Evolutionary conservation across 768 basidiomycete species (phyloP), one percentile per base, ranked within the genome.

Genomic region (Termitomyces sp.): DNA sequence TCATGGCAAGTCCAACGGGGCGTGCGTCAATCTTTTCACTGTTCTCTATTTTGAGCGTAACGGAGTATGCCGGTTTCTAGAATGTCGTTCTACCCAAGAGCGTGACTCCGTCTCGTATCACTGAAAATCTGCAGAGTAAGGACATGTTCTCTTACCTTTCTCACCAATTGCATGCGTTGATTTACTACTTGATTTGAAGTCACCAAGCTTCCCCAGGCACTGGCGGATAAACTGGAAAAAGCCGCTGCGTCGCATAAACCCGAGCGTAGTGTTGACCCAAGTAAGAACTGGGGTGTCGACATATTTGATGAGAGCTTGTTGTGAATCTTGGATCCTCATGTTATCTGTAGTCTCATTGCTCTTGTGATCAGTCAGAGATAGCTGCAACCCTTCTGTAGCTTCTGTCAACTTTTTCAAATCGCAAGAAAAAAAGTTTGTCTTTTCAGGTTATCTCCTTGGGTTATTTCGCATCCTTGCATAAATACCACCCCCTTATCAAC

Each of bases 1-100:
- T 86, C 84, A 1, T 91, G 90, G 89, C 84, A 86, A 65, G 79
- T 89, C 51, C 88, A 89, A 70, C 83, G 88, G 23, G 88, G 90
- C 10, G 86, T 88, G 67, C 47, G 84, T 76, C 18, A 55, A n/a
- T 6, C 4, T 26, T 50, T 14, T 30, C 16, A 33, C 20, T 51
- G 32, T 20, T 14, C 51, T 33, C 41, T 26, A 7, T 53, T 47
- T 30, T 26, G 43, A 47, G 20, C 3, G 3, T 40, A 6, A 43
- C 16, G 35, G 32, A 53, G 32, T 62, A 58, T 50, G 10, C 10
- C 10, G n/a, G 16, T 7, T 56, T 48, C 58, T 63, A 88, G 87
- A 84, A 85, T 50, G 75, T 87, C 57, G 87, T 87, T 7, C 76
- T 93, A 12, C 88, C 91, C 2, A 93, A 92, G 78, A 89, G 86